Base-by-base conservation (phyloP, 139 green algal genomes). In the Chlamydomonas asymmetrica region DNA sequence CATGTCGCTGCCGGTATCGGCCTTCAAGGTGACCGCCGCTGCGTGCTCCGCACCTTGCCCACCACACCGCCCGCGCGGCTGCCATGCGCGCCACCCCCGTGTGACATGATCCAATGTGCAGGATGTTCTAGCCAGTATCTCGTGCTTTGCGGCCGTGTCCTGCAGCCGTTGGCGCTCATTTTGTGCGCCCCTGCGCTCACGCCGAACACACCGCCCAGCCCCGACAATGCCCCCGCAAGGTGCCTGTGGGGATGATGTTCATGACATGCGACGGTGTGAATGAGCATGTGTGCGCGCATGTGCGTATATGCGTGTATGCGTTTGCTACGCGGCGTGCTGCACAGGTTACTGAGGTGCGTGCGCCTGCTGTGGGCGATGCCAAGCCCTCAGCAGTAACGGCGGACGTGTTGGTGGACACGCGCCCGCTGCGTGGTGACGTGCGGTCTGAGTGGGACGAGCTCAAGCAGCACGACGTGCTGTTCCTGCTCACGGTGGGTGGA, bases 381-480 rank as follows among this genome's bases (percentile, higher is more conserved):
- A 94, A 95, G 80, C 96, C 96, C 0, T 83, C 87, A 1, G 78
- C 68, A 5, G 97, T 98, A 9, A 92, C 79, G 2, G 92, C 89
- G 4, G 88, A 97, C 35, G 71, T 96, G 10, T 70, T 91, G 25
- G 76, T 98, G 34, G 79, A 95, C 80, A 89, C 90, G 22, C 66
- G 50, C 22, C 41, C 72, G n/a, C 78, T 91, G 63, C 75, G 92
- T 1, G 78, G 71, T 0, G 87, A 93, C 43, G 83, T 98, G 60
- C 74, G 75, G 32, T 37, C 34, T 2, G 95, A 99, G 81, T 99
- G 96, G 96, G 93, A 99, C 72, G 88, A 93, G 50, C 56, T 80
- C 18, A 94, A 91, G 79, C 85, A 96, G 82, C 93, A 98, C 73
- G 96, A 99, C 75, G 95, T 98, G 67, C 69, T 99, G 20, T 99